phyloP scores from a whole-genome alignment of 441 rosid genomes.

The Rhodomyrtus psidioides region DNA sequence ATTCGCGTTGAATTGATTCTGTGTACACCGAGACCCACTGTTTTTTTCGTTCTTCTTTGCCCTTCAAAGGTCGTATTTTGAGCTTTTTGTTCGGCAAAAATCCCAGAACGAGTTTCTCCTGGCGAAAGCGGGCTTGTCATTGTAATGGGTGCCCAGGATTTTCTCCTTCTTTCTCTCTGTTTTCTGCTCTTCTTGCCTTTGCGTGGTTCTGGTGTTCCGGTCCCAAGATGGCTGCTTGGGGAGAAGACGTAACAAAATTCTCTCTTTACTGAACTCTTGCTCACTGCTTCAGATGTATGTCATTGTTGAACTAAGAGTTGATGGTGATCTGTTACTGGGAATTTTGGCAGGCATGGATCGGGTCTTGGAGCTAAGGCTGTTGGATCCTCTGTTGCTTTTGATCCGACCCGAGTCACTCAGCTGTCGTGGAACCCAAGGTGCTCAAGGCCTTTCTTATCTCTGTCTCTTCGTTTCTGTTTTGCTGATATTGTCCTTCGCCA shows the following conservation, averaged over 20 bases:
- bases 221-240: conserved; percentile 12
- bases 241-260: conserved; percentile 18
- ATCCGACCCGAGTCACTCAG: conserved; percentile 71
- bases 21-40: not conserved
- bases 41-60: not conserved
- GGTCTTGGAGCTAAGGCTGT: conserved; percentile 37
- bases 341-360: conserved; percentile 34
- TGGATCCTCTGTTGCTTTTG: conserved; percentile 29
- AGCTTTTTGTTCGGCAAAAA: not conserved
- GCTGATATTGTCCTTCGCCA: not conserved
- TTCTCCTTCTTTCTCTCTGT: conserved; percentile 30
- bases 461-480: not conserved
- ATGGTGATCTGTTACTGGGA: conserved; percentile 3
- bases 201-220: conserved; percentile 5
- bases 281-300: not conserved
- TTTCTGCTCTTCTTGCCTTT: conserved; percentile 27
- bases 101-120: not conserved
- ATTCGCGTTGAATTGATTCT: not conserved
- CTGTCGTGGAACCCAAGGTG: conserved; percentile 90
- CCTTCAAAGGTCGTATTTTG: not conserved
- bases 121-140: not conserved
- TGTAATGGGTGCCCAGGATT: conserved; percentile 24
- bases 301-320: not conserved
- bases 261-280: not conserved
- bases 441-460: not conserved